Conservation (phyloP, 129 eudicot species). For the Lactuca saligna region DNA sequence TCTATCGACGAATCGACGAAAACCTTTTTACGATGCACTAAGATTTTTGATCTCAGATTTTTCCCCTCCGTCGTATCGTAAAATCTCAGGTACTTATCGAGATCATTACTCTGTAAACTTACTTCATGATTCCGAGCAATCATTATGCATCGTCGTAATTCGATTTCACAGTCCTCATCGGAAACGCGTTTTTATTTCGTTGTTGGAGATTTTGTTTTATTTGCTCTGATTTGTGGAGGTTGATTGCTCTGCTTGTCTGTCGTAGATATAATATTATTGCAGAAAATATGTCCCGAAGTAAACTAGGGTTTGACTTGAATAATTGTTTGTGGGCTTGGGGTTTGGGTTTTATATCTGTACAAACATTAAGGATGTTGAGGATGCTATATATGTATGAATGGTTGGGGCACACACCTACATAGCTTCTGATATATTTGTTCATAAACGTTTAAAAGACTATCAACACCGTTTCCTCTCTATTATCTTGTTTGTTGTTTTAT, state of each 20-base stretch:
- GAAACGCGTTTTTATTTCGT: neutral
- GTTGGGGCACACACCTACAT: neutral
- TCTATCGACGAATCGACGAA: conserved; percentile 22
- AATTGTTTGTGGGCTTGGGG: neutral
- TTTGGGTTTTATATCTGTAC: conserved; percentile 15
- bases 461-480: neutral
- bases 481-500: neutral
- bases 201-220: neutral
- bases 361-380: conserved; percentile 10
- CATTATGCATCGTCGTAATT: conserved; percentile 9
- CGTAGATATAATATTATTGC: neutral
- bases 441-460: neutral
- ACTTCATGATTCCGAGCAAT: conserved; percentile 3
- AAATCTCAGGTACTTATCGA: conserved; percentile 13
- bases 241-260: conserved; percentile 2
- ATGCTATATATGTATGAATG: conserved; percentile 3
- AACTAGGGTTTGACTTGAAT: conserved; percentile 33
- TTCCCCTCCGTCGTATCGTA: neutral
- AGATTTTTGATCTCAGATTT: neutral
- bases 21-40: conserved; percentile 14
- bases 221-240: neutral
- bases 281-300: conserved; percentile 5
- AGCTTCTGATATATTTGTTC: conserved; percentile 5
- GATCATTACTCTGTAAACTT: conserved; percentile 18
- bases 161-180: conserved; percentile 9